Evolutionary conservation across 129 eudicot genomes (phyloP).

Genomic region (Lactuca sativa): DNA sequence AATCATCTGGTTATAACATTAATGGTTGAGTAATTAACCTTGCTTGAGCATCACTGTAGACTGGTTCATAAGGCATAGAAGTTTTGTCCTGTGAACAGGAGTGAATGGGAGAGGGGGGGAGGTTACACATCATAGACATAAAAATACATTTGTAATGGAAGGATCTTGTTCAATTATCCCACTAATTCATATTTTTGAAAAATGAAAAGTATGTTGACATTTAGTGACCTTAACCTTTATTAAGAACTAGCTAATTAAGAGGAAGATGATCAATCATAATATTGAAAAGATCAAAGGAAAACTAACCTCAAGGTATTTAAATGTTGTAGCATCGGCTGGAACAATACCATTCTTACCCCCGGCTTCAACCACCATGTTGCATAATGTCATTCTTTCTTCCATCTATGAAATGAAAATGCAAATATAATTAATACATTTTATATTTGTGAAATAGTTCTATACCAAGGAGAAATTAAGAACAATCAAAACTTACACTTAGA

Average conservation of each 20-base stretch:
- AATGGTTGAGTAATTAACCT: conserved; percentile 33
- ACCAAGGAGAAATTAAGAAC: no score
- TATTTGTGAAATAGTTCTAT: background rate
- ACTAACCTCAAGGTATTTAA: conserved; percentile 59
- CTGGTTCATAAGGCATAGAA: conserved; percentile 55
- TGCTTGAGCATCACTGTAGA: conserved; percentile 67
- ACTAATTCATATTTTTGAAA: no score
- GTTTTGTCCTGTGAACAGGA: conserved; percentile 45
- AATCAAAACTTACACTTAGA: conserved; percentile 43
- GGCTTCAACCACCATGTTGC: conserved; percentile 78
- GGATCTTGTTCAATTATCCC: background rate
- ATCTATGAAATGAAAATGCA: conserved; percentile 34
- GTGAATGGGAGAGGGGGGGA: no score
- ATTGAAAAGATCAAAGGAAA: background rate
- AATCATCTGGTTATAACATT: background rate
- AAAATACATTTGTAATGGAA: background rate
- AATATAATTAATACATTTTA: background rate
- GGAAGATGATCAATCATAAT: no score
- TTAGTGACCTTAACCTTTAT: no score
- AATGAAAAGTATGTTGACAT: no score
- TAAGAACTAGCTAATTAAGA: no score
- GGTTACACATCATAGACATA: no score
- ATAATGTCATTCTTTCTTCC: conserved; percentile 79
- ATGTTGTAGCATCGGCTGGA: conserved; percentile 64
- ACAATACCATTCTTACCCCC: conserved; percentile 71